Percentiles rank a stretch among this genome's conserved stretches.
Conservation (phyloP, 2,329 filamentous ascomycete genomes). For the Microsporum ferrugineum region DNA sequence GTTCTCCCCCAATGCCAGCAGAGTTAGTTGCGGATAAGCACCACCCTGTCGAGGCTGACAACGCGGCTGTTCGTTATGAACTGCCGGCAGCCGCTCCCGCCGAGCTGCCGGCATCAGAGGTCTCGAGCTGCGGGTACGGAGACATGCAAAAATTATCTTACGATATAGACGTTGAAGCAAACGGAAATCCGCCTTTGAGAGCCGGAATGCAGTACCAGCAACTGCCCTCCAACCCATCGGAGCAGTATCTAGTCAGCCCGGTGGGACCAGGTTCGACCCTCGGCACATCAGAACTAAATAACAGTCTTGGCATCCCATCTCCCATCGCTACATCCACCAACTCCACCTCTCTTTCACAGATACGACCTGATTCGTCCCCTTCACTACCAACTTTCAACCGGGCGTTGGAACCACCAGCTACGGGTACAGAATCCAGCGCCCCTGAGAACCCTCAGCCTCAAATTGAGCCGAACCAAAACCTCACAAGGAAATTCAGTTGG, state of each 20-base stretch:
- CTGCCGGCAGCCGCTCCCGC: constrained; percentile 11
- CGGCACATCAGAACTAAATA: neutral
- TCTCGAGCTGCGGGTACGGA: neutral
- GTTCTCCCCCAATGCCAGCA: neutral
- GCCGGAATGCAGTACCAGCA: neutral
- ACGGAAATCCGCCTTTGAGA: neutral
- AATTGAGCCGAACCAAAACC: neutral
- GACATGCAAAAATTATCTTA: neutral
- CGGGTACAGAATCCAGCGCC: neutral
- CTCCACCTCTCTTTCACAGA: constrained; percentile 5
- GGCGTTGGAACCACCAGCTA: neutral
- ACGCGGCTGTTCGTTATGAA: constrained; percentile 15
- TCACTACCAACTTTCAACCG: neutral
- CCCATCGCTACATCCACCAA: constrained; percentile 7
- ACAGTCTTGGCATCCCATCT: constrained; percentile 8
- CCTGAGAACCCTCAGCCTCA: neutral
- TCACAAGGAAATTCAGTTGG: constrained; percentile 12
- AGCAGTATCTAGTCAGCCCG: constrained; percentile 9
- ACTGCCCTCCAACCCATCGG: neutral
- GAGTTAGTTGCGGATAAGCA: constrained; percentile 20
- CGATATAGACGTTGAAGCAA: neutral
- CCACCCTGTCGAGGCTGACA: constrained; percentile 19
- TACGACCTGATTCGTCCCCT: neutral
- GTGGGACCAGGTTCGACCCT: constrained; percentile 3
- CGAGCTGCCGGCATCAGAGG: constrained; percentile 10